Evolutionary conservation across 2,329 filamentous ascomycete species (phyloP), one percentile per base, ranked within the genome.

Genomic region (Aspergillus cejpii): DNA sequence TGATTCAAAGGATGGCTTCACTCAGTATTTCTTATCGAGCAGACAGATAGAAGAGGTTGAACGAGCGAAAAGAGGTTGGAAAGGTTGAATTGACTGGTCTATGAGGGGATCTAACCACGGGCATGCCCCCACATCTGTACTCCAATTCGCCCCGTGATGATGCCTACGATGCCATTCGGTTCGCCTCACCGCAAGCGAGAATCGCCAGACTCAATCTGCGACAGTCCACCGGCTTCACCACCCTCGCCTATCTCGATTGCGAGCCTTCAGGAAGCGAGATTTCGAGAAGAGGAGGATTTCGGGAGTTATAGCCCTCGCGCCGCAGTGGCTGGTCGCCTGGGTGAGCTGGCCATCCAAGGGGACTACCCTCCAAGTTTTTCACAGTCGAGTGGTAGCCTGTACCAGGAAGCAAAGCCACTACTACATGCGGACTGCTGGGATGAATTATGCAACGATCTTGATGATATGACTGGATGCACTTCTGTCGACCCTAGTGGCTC

Each of bases 281-380:
- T 65, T 29, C 53, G 54, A 20, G 61, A 65, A 45, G 62, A 64
- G 27, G 58, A 60, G 37, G 60, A 62, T 39, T 48, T 54, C 31
- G 63, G 59, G 31, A 54, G 60, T 41, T 56, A 63, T 48, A 68
- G 69, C 47, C 68, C 69, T 42, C 63, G 63, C 42, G 60, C 65
- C 21, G 57, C 56, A 17, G 67, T 71, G 33, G 65, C 65, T 42
- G 63, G 67, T 44, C 62, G 61, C 43, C 60, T 73, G 37, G 63
- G 63, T 38, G 58, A 66, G 41, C 56, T 72, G 43, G 66, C 68
- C 37, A 62, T 72, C 44, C 60, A 62, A 26, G 63, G 59, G 39
- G 62, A 66, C 37, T 49, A 47, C 39, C 19, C 50, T 11, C 45
- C 50, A n/a, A 54, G 53, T 36, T 39, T 51, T 14, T 47, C 48